Base-by-base conservation (phyloP, 495 filamentous ascomycete species). In the Penicillium longicatenatum region DNA sequence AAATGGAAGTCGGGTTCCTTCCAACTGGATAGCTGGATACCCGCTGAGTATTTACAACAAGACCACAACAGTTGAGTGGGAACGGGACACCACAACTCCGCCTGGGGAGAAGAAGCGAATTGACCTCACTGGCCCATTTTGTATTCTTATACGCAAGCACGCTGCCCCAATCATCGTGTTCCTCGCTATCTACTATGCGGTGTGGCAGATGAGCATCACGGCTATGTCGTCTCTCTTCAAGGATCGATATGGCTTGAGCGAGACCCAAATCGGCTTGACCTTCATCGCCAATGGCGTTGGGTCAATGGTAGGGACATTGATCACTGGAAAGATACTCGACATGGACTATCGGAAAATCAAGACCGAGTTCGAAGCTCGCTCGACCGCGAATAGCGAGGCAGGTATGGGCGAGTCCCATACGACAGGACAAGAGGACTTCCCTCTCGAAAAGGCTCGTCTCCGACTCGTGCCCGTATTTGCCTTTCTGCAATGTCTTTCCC, bases 201-300 rank as follows among this genome's bases (percentile, higher is more conserved):
- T 79, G 31, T 84, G 81, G 81, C 80, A 83, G 53, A 83, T 84
- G 78, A 79, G 70, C 57, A 82, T 82, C 52, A 80, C 81, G 0
- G 75, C 76, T 33, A 79, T 82, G 74, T 80, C 81, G 0, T 72
- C 78, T 11, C 70, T 84, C 9, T 83, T 79, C 64, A 64, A 70
- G 30, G 62, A 55, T 2, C 47, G 61, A 5, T 84, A 84, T 58
- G 68, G 67, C 7, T 64, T 79, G 1, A 61, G 52, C 21, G 77
- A 80, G 54, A 75, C 75, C 7, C 73, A 81, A 41, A 79, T 80
- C 26, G 79, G 81, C 0, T 66, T 83, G 2, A 76, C 74, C 0
- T 84, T 79, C 50, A 75, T 82, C 31, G 75, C 80, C 30, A 82
- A 81, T 45, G 80, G 81, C 0, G 72, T 70, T 6, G 81, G 81